Evolutionary conservation across 2,329 filamentous ascomycete genomes (phyloP).

Genomic region (Pseudogymnoascus sp.): DNA sequence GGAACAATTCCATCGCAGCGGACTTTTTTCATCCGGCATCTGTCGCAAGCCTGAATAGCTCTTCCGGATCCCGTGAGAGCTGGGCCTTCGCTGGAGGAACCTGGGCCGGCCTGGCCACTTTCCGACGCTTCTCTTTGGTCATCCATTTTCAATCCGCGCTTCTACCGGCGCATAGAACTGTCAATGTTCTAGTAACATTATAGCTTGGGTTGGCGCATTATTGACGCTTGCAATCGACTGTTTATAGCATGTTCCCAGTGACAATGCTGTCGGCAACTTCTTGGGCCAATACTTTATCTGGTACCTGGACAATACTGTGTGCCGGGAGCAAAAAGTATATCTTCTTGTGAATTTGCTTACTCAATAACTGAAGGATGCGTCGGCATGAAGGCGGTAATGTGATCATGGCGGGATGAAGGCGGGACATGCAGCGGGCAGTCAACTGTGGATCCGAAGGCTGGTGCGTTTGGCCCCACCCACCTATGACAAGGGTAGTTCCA

Average conservation of each 20-base stretch:
- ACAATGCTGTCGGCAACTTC: background rate
- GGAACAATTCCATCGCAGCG: conserved; percentile 15
- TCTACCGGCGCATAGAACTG: background rate
- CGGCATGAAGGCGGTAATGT: background rate
- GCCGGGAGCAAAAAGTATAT: background rate
- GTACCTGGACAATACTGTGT: background rate
- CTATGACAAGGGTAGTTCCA: background rate
- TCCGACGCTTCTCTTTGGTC: background rate
- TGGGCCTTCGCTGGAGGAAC: background rate
- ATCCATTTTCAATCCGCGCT: conserved; percentile 1
- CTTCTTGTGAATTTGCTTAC: background rate
- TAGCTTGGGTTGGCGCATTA: background rate
- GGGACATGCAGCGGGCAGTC: background rate
- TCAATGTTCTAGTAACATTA: background rate
- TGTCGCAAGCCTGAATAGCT: conserved; percentile 15
- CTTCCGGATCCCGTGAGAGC: conserved; percentile 14
- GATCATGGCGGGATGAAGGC: background rate
- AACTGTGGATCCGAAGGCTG: background rate
- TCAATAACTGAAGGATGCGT: background rate
- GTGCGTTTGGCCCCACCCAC: background rate
- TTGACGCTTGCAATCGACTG: background rate
- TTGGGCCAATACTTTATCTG: background rate
- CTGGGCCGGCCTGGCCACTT: background rate
- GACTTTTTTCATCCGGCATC: conserved; percentile 16
- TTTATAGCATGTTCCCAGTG: background rate